Evolutionary conservation across 441 rosid genomes (phyloP).

Genomic region (Monsonia emarginata): DNA sequence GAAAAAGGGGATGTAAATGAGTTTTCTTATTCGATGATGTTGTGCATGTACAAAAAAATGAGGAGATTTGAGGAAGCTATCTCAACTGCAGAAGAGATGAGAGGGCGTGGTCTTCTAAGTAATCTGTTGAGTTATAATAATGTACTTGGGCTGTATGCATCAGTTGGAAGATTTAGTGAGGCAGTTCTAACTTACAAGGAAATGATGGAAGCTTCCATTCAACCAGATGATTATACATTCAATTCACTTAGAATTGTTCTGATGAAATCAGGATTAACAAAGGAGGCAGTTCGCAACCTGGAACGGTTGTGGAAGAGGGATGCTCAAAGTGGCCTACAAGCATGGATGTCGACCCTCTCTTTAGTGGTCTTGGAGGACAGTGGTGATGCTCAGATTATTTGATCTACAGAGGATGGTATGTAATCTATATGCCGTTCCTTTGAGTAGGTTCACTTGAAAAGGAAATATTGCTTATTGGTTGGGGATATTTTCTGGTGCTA

Average conservation of each 20-base stretch:
- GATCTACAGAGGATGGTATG: background rate
- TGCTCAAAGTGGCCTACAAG: conserved; percentile 31
- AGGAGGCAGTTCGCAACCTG: conserved; percentile 38
- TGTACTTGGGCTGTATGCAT: conserved; percentile 46
- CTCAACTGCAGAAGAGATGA: conserved; percentile 54
- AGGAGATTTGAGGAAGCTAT: conserved; percentile 56
- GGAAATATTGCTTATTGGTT: background rate
- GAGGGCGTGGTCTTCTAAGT: conserved; percentile 39
- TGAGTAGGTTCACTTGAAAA: background rate
- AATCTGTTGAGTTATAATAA: conserved; percentile 61
- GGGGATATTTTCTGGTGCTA: background rate
- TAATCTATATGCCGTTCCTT: background rate
- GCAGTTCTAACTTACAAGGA: conserved; percentile 50
- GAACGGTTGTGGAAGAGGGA: conserved; percentile 42
- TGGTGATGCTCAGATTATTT: conserved; percentile 8
- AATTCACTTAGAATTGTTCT: conserved; percentile 53
- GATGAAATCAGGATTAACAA: conserved; percentile 57
- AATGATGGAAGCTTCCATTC: conserved; percentile 42
- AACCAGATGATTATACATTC: conserved; percentile 50
- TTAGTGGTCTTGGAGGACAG: conserved; percentile 36
- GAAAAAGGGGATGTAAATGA: conserved; percentile 56
- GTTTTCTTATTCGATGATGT: conserved; percentile 69
- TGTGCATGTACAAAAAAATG: conserved; percentile 61
- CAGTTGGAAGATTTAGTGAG: conserved; percentile 63
- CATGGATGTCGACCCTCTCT: conserved; percentile 47